Evolutionary conservation across 768 basidiomycete species (phyloP).

Genomic region (Leccinellum luteum): DNA sequence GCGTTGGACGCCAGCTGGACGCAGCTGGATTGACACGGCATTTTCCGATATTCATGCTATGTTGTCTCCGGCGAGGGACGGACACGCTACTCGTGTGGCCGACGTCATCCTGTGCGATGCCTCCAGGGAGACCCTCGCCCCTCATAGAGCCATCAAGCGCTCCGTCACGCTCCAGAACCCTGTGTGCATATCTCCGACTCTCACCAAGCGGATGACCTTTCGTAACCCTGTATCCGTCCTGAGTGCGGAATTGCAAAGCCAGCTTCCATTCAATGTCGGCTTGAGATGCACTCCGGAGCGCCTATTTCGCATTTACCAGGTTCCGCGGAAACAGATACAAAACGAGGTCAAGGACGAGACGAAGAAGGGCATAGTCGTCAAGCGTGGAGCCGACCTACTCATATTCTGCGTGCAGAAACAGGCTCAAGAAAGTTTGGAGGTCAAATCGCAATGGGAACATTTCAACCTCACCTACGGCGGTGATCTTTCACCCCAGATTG

Average conservation of each 20-base stretch:
- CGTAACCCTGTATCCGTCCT: slow-evolving; percentile 13
- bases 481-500: slow-evolving; percentile 25
- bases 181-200: slow-evolving; percentile 4
- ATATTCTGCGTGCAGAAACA: slow-evolving; percentile 20
- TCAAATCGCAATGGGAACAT: slow-evolving; percentile 23
- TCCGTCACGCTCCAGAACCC: slow-evolving; percentile 19
- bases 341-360: neutral
- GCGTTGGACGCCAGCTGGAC: slow-evolving; percentile 27
- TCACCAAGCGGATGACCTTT: slow-evolving; percentile 3
- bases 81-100: neutral
- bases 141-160: slow-evolving; percentile 1
- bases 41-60: slow-evolving; percentile 20
- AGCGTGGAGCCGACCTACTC: slow-evolving; percentile 25
- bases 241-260: neutral
- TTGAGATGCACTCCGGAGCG: slow-evolving; percentile 15
- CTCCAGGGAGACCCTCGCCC: slow-evolving; percentile 3
- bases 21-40: slow-evolving; percentile 20
- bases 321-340: slow-evolving; percentile 6
- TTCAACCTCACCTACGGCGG: slow-evolving; percentile 24
- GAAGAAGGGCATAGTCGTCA: slow-evolving; percentile 9
- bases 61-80: slow-evolving; percentile 8
- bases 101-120: slow-evolving; percentile 26
- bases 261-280: slow-evolving; percentile 19
- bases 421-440: neutral
- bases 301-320: slow-evolving; percentile 19